Conservation (phyloP, 2,329 filamentous ascomycete genomes). For the Cladophialophora yegresii region DNA sequence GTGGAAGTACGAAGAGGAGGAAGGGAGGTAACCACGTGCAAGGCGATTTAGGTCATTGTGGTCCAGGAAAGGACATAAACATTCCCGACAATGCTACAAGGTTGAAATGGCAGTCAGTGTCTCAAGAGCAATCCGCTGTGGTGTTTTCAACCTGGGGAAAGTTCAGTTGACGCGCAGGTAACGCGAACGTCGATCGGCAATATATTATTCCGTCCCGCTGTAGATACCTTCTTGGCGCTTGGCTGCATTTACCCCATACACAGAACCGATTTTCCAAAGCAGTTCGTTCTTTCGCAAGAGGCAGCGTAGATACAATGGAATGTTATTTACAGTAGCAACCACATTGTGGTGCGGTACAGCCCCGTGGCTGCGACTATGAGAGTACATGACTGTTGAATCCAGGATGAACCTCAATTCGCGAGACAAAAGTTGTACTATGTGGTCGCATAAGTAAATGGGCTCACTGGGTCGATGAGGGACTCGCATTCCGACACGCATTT, state of each 20-base stretch:
- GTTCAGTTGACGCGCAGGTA: conserved; percentile 4
- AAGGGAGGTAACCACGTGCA: background rate
- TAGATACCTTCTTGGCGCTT: background rate
- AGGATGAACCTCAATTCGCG: no score
- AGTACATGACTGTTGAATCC: background rate
- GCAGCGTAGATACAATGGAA: background rate
- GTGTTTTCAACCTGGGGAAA: conserved; percentile 3
- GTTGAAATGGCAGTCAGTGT: background rate
- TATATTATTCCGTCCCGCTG: background rate
- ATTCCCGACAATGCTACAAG: background rate
- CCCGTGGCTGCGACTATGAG: background rate
- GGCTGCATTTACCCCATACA: no score
- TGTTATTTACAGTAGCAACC: background rate
- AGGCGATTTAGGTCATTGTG: background rate
- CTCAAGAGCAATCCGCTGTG: background rate
- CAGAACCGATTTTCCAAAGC: background rate
- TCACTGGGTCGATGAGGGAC: background rate
- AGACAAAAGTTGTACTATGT: background rate
- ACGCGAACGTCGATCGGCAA: conserved; percentile 10
- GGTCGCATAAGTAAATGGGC: background rate
- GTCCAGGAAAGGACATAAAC: background rate
- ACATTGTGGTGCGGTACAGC: background rate
- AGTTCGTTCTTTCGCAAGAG: background rate
- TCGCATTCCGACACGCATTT: background rate
- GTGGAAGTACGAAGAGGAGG: background rate